Conservation (phyloP, 2,329 filamentous ascomycete genomes). For the Xylariaceae sp. region DNA sequence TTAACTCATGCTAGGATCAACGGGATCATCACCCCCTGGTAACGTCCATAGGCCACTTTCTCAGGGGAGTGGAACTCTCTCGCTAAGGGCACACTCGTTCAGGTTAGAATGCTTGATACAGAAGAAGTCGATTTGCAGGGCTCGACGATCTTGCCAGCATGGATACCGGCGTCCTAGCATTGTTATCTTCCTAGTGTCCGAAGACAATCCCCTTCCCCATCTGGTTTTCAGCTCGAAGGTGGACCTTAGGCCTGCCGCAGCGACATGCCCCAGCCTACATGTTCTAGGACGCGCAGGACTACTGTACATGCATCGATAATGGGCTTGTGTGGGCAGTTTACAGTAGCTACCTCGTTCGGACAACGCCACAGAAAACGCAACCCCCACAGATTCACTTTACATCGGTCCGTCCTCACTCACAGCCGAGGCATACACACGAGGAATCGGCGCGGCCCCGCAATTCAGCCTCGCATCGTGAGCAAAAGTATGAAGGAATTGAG, state of each 20-base stretch:
- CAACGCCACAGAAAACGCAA: constrained; percentile 19
- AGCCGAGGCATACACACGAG: constrained; percentile 12
- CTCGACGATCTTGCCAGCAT: constrained; percentile 9
- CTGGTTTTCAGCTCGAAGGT: constrained; percentile 22
- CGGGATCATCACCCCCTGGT: constrained; percentile 21
- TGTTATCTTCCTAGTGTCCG: constrained; percentile 14
- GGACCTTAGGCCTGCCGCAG: constrained; percentile 13
- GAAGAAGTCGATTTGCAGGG: constrained; percentile 11
- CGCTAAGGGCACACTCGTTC: constrained; percentile 20
- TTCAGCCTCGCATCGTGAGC: constrained; percentile 30
- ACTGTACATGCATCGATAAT: constrained; percentile 13
- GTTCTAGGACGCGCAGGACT: neutral
- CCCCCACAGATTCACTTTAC: neutral
- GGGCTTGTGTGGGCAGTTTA: constrained; percentile 14
- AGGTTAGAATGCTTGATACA: constrained; percentile 17
- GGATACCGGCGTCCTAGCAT: constrained; percentile 4
- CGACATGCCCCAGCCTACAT: constrained; percentile 2
- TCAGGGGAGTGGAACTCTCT: constrained; percentile 18
- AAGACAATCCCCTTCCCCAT: constrained; percentile 16
- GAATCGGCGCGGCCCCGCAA: constrained; percentile 21
- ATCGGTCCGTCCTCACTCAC: neutral
- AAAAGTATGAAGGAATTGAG: neutral
- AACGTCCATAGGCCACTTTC: constrained; percentile 8
- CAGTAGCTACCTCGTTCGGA: constrained; percentile 14
- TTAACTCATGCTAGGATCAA: constrained; percentile 25